phyloP scores from a whole-genome alignment of 192 early-diverging fungal genomes.

The Backusella liffmaniae region DNA sequence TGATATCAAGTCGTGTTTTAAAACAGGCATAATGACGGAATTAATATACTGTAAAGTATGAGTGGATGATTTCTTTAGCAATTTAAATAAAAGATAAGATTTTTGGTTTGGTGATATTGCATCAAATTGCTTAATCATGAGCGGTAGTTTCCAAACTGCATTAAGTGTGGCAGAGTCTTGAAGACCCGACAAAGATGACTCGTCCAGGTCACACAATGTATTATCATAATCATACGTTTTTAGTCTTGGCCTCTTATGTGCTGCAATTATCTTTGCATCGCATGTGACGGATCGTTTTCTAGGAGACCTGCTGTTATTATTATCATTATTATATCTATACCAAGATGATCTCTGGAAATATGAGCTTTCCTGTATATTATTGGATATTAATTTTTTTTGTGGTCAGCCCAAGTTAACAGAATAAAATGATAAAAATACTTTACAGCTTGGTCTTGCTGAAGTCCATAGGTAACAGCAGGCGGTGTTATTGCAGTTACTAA shows the following conservation, averaged over 20 bases:
- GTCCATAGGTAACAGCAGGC: neutral
- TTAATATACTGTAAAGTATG: constrained; percentile 90
- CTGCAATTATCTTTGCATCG: constrained; percentile 7
- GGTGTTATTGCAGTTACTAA: neutral
- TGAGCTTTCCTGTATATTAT: neutral
- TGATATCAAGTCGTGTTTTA: constrained; percentile 90
- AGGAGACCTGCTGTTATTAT: neutral
- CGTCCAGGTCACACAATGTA: neutral
- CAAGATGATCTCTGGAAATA: neutral
- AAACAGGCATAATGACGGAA: constrained; percentile 81
- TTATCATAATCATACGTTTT: neutral
- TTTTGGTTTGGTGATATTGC: constrained; percentile 72
- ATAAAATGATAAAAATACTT: neutral
- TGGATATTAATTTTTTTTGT: neutral
- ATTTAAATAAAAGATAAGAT: constrained; percentile 85
- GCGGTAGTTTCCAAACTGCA: constrained; percentile 13
- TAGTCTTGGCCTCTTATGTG: constrained; percentile 9
- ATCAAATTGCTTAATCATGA: constrained; percentile 62
- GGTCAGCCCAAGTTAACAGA: neutral
- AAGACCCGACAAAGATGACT: constrained; percentile 1
- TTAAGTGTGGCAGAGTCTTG: neutral
- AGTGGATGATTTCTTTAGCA: constrained; percentile 80
- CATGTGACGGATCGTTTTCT: constrained; percentile 24
- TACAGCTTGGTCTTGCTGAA: neutral
- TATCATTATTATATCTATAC: neutral